Evolutionary conservation across 1,284 basidiomycete species (phyloP), one percentile per base, ranked within the genome.

Genomic region (Coriolopsis trogii): DNA sequence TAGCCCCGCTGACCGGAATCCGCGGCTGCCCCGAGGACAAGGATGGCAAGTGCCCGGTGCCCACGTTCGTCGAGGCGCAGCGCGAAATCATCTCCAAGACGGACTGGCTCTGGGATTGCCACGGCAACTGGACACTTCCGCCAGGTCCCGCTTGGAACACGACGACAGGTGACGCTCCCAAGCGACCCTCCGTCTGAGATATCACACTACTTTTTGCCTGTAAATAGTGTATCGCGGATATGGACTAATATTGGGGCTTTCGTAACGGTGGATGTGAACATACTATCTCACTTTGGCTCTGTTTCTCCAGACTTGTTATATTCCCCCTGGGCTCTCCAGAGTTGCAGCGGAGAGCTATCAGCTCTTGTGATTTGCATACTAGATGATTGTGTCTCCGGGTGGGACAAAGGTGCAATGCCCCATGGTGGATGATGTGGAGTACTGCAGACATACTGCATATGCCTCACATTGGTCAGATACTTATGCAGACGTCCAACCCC

Each of bases 41-140:
- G 38, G 84, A 95, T 53, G 93, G 94, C 10, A 80, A 95, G 67
- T 98, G 94, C 61, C 76, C 88, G 0, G 73, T 95, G 6, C 74
- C 82, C 37, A 82, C 80, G 3, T 95, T 97, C 66, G 80, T 95
- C 28, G 73, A 70, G 1, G 86, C 82, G 1, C 82, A 91, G 73
- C 77, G 83, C 69, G 77, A 84, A 71, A 82, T 84, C 37, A 81
- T 91, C 38, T 68, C 64, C 29, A 74, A 82, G 62, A 88, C 87
- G 38, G 87, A 93, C 67, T 94, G 87, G 84, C 68, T 74, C 13
- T 89, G 85, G 72, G 87, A 79, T 40, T 95, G 93, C 68, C 69
- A 79, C 63, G 90, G 85, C 1, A 76, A 89, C 59, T 95, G 90
- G 88, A 56, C 63, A 8, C 68, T 77, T 4, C 70, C 72, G 0